phyloP scores from a whole-genome alignment of 1,284 basidiomycete genomes.

The Taiwanofungus camphoratus region DNA sequence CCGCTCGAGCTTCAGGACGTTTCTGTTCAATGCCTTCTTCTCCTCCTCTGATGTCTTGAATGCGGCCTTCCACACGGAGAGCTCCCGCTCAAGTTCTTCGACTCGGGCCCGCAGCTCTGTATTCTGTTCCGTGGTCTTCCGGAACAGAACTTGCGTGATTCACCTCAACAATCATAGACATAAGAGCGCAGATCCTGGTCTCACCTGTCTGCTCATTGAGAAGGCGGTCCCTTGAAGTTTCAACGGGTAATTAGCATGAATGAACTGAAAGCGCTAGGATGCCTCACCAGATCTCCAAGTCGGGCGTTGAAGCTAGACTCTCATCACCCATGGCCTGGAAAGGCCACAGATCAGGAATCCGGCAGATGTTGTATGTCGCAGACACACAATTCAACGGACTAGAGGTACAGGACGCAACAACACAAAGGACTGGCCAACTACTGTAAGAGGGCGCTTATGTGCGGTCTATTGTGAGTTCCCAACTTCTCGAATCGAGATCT shows the following conservation, averaged over 20 bases:
- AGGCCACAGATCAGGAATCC: neutral
- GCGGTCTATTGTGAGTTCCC: no score
- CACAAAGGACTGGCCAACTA: no score
- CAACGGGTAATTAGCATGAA: neutral
- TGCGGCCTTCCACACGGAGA: slow-evolving; percentile 34
- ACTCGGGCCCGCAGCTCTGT: slow-evolving; percentile 26
- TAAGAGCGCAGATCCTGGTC: slow-evolving; percentile 3
- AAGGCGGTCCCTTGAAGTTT: slow-evolving; percentile 25
- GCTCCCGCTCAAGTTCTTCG: slow-evolving; percentile 33
- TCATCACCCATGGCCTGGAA: slow-evolving; percentile 20
- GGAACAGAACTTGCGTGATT: slow-evolving; percentile 26
- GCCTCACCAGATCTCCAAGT: slow-evolving; percentile 9
- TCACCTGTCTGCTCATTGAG: slow-evolving; percentile 28
- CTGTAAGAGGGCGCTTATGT: no score
- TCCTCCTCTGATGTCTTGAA: slow-evolving; percentile 31
- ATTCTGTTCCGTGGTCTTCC: slow-evolving; percentile 27
- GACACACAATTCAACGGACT: no score
- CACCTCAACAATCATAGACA: neutral
- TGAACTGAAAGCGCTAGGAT: neutral
- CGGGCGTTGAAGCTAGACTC: slow-evolving; percentile 15
- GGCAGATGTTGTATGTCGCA: no score
- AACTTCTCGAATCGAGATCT: no score
- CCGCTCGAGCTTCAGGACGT: slow-evolving; percentile 27
- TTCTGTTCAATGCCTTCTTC: slow-evolving; percentile 24
- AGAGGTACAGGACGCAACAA: no score